Evolutionary conservation across 2,329 filamentous ascomycete species (phyloP), one percentile per base, ranked within the genome.

Genomic region (Colletotrichum sp.): DNA sequence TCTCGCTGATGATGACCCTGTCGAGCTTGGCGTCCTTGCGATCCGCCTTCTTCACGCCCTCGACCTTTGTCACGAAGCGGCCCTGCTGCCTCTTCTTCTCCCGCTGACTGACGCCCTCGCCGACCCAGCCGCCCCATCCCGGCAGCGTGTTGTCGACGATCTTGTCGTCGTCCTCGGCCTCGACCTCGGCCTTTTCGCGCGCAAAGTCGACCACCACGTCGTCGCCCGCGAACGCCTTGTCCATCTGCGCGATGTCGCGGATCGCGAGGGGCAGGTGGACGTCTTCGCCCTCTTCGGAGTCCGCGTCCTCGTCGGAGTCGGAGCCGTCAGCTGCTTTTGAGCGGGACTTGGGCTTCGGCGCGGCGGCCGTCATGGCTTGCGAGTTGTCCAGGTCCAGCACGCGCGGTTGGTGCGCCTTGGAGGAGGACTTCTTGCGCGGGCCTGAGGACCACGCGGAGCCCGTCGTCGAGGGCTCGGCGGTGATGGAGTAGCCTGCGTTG

Each of bases 111-210:
- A 98, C 88, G 21, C 96, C 96, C 18, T 94, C 92, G 77, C 97
- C 97, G 7, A 94, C 91, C 97, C 97, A 98, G 80, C 90, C 93
- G 78, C 97, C 97, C 97, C 97, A 99, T 61, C 97, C 97, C 1
- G 96, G 96, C 7, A 99, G 89, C n/a, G 94, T 94, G 78, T 94
- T 94, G 82, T 96, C 95, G 34, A 96, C 86, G 71, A 95, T 87
- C 84, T 97, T 94, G 81, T 97, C 94, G 78, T 94, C 95, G 83
- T 98, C 96, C 21, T 95, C 94, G 34, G 91, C 89, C 21, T 92
- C 91, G 2, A 91, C 87, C 65, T 92, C 91, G 18, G 89, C 89
- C 86, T 98, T 98, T 82, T 98, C 96, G 48, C 89, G 89, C 73
- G 91, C 91, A 81, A 98, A 99, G 52, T 96, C 93, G 61, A 91